Base-by-base conservation (phyloP, 2,329 filamentous ascomycete genomes). In the Berkeleyomyces basicola region DNA sequence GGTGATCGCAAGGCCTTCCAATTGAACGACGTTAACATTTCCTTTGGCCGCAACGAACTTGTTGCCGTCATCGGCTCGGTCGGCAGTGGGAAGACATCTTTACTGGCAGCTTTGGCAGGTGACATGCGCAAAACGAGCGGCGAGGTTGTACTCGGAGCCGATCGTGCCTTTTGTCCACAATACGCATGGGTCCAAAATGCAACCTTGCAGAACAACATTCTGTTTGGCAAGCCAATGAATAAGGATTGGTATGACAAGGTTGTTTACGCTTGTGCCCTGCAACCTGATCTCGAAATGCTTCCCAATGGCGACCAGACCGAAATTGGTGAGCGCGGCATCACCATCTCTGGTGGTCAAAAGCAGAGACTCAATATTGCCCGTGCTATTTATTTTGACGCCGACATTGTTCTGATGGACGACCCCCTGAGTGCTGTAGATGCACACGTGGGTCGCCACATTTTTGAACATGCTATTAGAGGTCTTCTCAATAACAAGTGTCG, bases 131-230 rank as follows among this genome's bases (percentile, higher is more conserved):
- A 86, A 71, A 95, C 88, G 0, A 76, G 74, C 3, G 90, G 90
- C 9, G 79, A 86, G 44, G 80, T 95, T 4, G 80, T 82, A 0
- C 80, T 93, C 67, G 88, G 91, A 47, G 89, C 89, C 0, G 85
- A 84, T 2, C 80, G 91, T 66, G 89, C 92, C 0, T 96, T 96
- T 69, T 97, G 93, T 67, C 92, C 92, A 0, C 92, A 99, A 71
- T 96, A 96, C 70, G 89, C 93, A 0, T 99, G 93, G 93, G 96
- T 99, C 58, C 92, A 97, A 70, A 97, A 97, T 69, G 80, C 90
- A 0, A 88, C 86, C 0, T 81, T 97, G 3, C 84, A 83, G 66
- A 83, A 96, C 42, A 99, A 99, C 69, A 95, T 99, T 64, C 74
- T 90, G 0, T 97, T 97, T 69, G 92, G 92, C 9, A 92, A 90